Evolutionary conservation across 179 eudicot genomes (phyloP).

Genomic region (Carnegiea gigantea): DNA sequence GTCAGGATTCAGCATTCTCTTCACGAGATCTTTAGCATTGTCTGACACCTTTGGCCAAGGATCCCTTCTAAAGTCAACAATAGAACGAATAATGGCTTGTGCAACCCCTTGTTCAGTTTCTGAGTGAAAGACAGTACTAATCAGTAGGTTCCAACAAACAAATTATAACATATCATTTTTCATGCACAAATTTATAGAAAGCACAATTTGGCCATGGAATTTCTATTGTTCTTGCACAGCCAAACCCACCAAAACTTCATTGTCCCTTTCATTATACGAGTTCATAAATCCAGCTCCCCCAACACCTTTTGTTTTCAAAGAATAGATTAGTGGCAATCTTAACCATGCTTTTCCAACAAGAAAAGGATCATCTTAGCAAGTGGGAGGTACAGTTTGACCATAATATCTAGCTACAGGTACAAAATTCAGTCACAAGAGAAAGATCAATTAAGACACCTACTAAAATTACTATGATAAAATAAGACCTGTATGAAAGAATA

Average conservation of each 20-base stretch:
- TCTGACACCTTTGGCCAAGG: constrained; percentile 94
- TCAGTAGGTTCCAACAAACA: constrained; percentile 16
- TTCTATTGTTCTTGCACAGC: not conserved
- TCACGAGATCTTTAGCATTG: constrained; percentile 82
- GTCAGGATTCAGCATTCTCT: constrained; percentile 76
- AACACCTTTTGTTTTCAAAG: not conserved
- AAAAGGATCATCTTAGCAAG: too few species aligned
- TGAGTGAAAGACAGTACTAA: constrained; percentile 27
- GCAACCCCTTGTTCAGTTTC: constrained; percentile 96
- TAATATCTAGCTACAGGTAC: too few species aligned
- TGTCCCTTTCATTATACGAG: not conserved
- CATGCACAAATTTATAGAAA: not conserved
- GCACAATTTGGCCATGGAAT: not conserved
- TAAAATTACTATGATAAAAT: not conserved
- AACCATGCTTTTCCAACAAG: too few species aligned
- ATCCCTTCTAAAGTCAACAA: constrained; percentile 73
- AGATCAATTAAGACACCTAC: too few species aligned
- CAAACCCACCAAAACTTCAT: not conserved
- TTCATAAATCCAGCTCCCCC: not conserved
- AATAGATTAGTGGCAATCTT: too few species aligned
- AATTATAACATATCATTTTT: not conserved
- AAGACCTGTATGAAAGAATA: not conserved
- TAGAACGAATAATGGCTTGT: constrained; percentile 82
- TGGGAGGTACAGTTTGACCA: too few species aligned
- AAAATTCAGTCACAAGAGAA: too few species aligned